A percentile compares a stretch with the other conserved stretches of the same genome.
Conservation (phyloP, 768 basidiomycete species). For the Dendrothele bispora region DNA sequence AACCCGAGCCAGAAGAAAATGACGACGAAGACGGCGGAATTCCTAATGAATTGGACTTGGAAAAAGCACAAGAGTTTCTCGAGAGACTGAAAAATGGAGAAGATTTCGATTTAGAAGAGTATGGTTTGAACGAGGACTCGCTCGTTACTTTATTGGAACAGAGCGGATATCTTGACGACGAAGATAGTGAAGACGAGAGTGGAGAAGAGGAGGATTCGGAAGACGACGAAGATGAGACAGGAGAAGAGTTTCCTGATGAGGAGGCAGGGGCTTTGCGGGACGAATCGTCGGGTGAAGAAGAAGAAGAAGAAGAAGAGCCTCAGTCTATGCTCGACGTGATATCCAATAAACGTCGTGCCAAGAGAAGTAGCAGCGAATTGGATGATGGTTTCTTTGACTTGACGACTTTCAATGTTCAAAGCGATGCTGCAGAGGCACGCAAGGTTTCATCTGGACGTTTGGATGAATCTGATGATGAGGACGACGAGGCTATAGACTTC, state of each 20-base stretch:
- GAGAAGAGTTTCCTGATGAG: conserved; percentile 13
- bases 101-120: conserved; percentile 33
- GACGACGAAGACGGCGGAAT: conserved; percentile 31
- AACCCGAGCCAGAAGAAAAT: conserved; percentile 40
- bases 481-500: conserved; percentile 62
- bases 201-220: conserved; percentile 31
- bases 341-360: conserved; percentile 20
- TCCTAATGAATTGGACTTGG: conserved; percentile 26
- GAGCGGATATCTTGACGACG: conserved; percentile 20
- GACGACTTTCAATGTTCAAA: conserved; percentile 82
- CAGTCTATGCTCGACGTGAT: conserved; percentile 20
- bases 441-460: conserved; percentile 61
- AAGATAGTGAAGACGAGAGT: conserved; percentile 24
- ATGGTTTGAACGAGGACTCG: conserved; percentile 27
- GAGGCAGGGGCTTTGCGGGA: conserved; percentile 34
- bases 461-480: conserved; percentile 50
- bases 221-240: conserved; percentile 21
- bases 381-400: conserved; percentile 93
- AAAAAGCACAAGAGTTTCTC: conserved; percentile 29
- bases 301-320: conserved; percentile 16
- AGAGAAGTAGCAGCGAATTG: conserved; percentile 41
- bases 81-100: conserved; percentile 25
- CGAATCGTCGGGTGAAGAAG: conserved; percentile 34
- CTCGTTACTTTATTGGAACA: conserved; percentile 27
- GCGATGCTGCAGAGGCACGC: conserved; percentile 73